Percentiles rank a stretch among this genome's conserved stretches.
phyloP scores from a whole-genome alignment of 257 asterid genomes.

The Solanum paucissectum region DNA sequence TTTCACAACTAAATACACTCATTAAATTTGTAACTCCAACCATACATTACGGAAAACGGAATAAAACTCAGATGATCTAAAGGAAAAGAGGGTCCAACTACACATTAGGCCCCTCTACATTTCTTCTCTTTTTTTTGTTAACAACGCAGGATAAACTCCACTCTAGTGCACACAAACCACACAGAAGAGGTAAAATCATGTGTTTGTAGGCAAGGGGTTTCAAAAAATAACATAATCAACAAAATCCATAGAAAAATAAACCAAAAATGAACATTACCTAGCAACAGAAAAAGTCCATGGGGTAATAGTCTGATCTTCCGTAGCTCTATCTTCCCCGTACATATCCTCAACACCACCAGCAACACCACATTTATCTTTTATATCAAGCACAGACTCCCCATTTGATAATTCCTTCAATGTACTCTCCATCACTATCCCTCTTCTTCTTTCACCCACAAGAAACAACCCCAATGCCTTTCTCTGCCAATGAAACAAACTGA shows the following conservation, averaged over 20 bases:
- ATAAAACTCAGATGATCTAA: neutral
- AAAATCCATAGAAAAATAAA: neutral
- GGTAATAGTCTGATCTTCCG: slow-evolving; percentile 69
- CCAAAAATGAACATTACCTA: slow-evolving; percentile 37
- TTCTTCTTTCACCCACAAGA: slow-evolving; percentile 9
- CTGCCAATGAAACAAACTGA: slow-evolving; percentile 42
- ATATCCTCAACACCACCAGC: slow-evolving; percentile 81
- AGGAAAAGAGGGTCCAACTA: neutral
- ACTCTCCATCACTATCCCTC: slow-evolving; percentile 41
- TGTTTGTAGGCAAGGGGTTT: no score
- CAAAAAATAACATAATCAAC: neutral
- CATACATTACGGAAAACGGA: neutral
- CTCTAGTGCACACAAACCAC: neutral
- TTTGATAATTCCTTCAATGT: slow-evolving; percentile 37
- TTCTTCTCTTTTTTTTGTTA: neutral
- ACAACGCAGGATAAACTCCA: neutral
- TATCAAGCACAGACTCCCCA: slow-evolving; percentile 59
- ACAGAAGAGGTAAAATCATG: neutral
- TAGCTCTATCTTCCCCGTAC: slow-evolving; percentile 87
- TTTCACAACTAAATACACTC: neutral
- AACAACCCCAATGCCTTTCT: slow-evolving; percentile 26
- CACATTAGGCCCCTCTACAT: neutral
- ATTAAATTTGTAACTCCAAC: neutral
- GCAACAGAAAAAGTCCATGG: slow-evolving; percentile 86
- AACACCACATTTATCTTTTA: slow-evolving; percentile 47